Percentiles rank a stretch among this genome's conserved stretches.
phyloP scores from a whole-genome alignment of 2,329 filamentous ascomycete genomes.

The Penicillium occitanis region DNA sequence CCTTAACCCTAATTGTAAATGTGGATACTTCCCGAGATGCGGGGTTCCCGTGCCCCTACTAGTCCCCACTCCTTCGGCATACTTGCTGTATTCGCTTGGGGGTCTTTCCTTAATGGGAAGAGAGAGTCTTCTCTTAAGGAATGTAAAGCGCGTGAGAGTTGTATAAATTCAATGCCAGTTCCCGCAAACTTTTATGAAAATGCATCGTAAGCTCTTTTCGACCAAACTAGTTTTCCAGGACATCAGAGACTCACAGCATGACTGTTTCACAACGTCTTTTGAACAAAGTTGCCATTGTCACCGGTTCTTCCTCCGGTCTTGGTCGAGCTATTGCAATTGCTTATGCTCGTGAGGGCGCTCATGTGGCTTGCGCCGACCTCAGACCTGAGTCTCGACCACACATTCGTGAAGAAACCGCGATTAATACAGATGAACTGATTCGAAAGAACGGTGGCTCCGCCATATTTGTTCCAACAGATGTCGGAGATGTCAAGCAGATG shows the following conservation, averaged over 20 bases:
- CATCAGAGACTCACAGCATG: neutral
- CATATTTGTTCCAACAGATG: slow-evolving; percentile 49
- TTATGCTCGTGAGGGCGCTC: slow-evolving; percentile 27
- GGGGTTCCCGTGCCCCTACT: neutral
- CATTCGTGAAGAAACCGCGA: slow-evolving; percentile 24
- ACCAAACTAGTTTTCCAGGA: neutral
- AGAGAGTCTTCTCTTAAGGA: neutral
- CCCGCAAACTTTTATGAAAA: neutral
- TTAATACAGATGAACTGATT: slow-evolving; percentile 44
- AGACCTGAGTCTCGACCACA: slow-evolving; percentile 16
- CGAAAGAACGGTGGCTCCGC: slow-evolving; percentile 34
- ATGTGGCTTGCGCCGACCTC: slow-evolving; percentile 27
- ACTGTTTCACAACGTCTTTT: neutral
- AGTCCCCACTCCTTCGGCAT: neutral
- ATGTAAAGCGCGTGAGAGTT: neutral
- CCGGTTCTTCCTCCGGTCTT: slow-evolving; percentile 25
- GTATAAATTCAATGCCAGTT: neutral
- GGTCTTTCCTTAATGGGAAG: neutral
- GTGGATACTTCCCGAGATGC: neutral
- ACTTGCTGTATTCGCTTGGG: neutral
- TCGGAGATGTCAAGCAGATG: slow-evolving; percentile 39
- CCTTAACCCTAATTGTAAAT: neutral
- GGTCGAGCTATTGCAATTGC: slow-evolving; percentile 25
- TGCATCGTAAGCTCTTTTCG: neutral
- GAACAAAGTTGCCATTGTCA: slow-evolving; percentile 26